Conservation (phyloP, 1,284 basidiomycete species). For the Ceratobasidium sp. region DNA sequence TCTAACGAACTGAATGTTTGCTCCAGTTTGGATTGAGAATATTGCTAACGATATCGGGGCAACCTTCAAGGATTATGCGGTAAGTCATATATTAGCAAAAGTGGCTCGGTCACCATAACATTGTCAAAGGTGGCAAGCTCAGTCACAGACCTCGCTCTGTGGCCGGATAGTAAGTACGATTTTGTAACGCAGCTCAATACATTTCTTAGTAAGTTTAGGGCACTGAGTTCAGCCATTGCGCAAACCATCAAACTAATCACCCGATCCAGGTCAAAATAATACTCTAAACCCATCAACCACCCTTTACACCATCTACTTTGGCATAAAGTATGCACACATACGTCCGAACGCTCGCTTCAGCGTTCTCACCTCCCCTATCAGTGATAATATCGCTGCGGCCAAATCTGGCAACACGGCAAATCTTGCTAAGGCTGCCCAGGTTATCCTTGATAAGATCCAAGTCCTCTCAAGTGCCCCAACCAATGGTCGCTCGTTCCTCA, state of each 20-base stretch:
- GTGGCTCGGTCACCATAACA: neutral
- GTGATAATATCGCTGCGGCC: slow-evolving; percentile 52
- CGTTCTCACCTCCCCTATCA: neutral
- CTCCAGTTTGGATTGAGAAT: slow-evolving; percentile 58
- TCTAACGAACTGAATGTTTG: neutral
- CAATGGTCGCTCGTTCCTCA: slow-evolving; percentile 63
- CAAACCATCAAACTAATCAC: neutral
- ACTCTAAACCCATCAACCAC: slow-evolving; percentile 57
- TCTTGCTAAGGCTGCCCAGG: slow-evolving; percentile 57
- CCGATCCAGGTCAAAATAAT: slow-evolving; percentile 53
- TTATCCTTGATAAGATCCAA: slow-evolving; percentile 59
- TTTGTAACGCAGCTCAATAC: slow-evolving; percentile 56
- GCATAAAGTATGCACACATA: slow-evolving; percentile 49
- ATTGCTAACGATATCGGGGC: slow-evolving; percentile 57
- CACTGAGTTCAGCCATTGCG: slow-evolving; percentile 22
- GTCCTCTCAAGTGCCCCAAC: slow-evolving; percentile 60
- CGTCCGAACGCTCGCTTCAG: neutral
- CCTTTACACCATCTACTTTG: slow-evolving; percentile 60
- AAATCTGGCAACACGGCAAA: slow-evolving; percentile 54
- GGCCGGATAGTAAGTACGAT: slow-evolving; percentile 54
- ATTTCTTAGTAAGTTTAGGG: slow-evolving; percentile 8
- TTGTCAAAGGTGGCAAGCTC: slow-evolving; percentile 56
- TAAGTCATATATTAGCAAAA: slow-evolving; percentile 51
- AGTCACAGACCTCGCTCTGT: slow-evolving; percentile 58
- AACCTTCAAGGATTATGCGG: slow-evolving; percentile 63